Percentiles rank a stretch among this genome's conserved stretches.
Evolutionary conservation across 78 protist genomes (phyloP).

Genomic region (Dictyostelium capitatum): DNA sequence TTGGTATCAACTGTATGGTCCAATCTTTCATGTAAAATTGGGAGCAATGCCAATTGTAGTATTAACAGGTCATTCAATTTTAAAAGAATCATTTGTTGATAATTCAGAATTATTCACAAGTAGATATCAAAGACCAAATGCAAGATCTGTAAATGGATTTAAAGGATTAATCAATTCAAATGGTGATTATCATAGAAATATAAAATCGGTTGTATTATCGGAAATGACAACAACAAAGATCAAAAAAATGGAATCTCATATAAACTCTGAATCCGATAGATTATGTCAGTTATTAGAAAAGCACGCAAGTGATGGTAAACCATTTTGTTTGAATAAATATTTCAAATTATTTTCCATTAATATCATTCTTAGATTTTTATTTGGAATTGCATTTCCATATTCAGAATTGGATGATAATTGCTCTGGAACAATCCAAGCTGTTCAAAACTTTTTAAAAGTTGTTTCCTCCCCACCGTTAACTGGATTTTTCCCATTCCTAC

Average conservation of each 20-base stretch:
- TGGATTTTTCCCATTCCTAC: not conserved
- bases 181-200: slow-evolving; percentile 50
- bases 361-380: not conserved
- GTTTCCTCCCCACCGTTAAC: not conserved
- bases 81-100: slow-evolving; percentile 30
- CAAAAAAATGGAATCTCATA: not conserved
- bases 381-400: slow-evolving; percentile 2
- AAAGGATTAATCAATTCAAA: slow-evolving; percentile 26
- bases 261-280: not conserved
- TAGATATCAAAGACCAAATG: slow-evolving; percentile 2
- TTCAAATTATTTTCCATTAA: slow-evolving; percentile 8
- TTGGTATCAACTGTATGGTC: slow-evolving; percentile 35
- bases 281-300: not conserved
- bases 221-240: slow-evolving; percentile 3
- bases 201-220: not conserved
- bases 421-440: not conserved
- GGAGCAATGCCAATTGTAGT: slow-evolving; percentile 38
- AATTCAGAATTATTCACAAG: not conserved
- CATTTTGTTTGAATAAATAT: not conserved
- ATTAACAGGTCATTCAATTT: slow-evolving; percentile 20
- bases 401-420: not conserved
- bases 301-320: not conserved
- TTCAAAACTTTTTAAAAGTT: not conserved
- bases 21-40: not conserved
- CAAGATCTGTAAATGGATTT: not conserved